phyloP scores from a whole-genome alignment of 306 rosid genomes.

The Rosa rugosa region DNA sequence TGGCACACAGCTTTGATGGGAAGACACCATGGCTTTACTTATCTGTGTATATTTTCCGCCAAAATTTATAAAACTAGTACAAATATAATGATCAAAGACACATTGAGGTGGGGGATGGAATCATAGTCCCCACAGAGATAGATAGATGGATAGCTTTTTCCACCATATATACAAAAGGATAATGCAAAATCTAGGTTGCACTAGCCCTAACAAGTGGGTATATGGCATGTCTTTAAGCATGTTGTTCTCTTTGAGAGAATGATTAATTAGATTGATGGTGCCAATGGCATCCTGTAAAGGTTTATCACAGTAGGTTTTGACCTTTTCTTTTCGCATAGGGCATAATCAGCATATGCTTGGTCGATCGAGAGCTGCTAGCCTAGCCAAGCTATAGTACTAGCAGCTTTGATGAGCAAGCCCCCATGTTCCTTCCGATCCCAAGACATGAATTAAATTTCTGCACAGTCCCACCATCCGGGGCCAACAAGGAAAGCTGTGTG shows the following conservation, averaged over 20 bases:
- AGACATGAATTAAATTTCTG: not conserved
- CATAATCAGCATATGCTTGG: conserved; percentile 9
- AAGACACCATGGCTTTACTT: too few relatives aligned
- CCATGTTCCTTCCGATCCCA: conserved; percentile 12
- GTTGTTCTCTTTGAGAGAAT: conserved; percentile 23
- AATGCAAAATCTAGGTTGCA: conserved; percentile 37
- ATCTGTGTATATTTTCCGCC: too few relatives aligned
- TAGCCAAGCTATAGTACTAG: not conserved
- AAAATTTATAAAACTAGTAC: not conserved
- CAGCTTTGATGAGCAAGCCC: conserved; percentile 13
- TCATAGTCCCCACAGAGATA: conserved; percentile 43
- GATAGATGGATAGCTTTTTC: conserved; percentile 31
- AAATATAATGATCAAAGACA: not conserved
- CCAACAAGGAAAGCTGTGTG: conserved; percentile 21
- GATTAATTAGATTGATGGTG: conserved; percentile 26
- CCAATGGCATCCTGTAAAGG: conserved; percentile 45
- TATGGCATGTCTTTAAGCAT: conserved; percentile 29
- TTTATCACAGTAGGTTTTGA: conserved; percentile 24
- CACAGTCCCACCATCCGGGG: conserved; percentile 30
- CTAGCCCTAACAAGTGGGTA: conserved; percentile 30
- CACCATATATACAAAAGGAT: conserved; percentile 34
- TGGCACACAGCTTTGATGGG: too few relatives aligned
- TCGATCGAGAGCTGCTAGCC: conserved; percentile 7
- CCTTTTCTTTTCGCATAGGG: not conserved
- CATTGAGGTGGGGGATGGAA: conserved; percentile 33